phyloP scores from a whole-genome alignment of 2,329 filamentous ascomycete genomes.

The Phaeomoniella chlamydospora region DNA sequence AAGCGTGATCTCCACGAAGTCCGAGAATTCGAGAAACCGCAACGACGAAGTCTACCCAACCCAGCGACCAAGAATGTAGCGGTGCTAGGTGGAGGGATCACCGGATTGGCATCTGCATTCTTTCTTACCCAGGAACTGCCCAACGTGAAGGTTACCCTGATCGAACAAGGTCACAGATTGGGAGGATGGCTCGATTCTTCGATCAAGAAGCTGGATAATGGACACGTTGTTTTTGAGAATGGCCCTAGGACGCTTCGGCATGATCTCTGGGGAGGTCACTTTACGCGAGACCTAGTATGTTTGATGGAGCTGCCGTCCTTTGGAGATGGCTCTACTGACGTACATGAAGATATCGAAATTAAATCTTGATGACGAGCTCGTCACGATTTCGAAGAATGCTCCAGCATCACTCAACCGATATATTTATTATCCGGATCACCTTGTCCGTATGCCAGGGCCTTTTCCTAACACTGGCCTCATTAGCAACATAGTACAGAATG shows the following conservation, averaged over 20 bases:
- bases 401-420: slow-evolving; percentile 52
- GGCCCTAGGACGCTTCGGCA: slow-evolving; percentile 66
- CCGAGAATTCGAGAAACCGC: too few species aligned
- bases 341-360: slow-evolving; percentile 40
- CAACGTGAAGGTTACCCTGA: slow-evolving; percentile 60
- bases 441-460: slow-evolving; percentile 47
- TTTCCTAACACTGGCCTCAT: slow-evolving; percentile 12
- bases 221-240: slow-evolving; percentile 61
- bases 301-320: slow-evolving; percentile 5
- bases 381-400: slow-evolving; percentile 35
- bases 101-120: slow-evolving; percentile 65
- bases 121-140: slow-evolving; percentile 58
- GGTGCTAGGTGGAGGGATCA: slow-evolving; percentile 69
- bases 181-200: slow-evolving; percentile 77
- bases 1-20: too few species aligned
- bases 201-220: slow-evolving; percentile 42
- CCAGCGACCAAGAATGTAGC: slow-evolving; percentile 35
- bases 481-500: slow-evolving; percentile 15
- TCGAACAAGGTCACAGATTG: slow-evolving; percentile 53
- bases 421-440: slow-evolving; percentile 76
- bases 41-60: slow-evolving; percentile 5
- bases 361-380: slow-evolving; percentile 39
- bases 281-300: slow-evolving; percentile 56
- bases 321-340: slow-evolving; percentile 2
- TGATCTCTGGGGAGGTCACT: slow-evolving; percentile 37